Base-by-base conservation (phyloP, 805 yeast species). In the Sugiyamaella boreocaroliniensis region DNA sequence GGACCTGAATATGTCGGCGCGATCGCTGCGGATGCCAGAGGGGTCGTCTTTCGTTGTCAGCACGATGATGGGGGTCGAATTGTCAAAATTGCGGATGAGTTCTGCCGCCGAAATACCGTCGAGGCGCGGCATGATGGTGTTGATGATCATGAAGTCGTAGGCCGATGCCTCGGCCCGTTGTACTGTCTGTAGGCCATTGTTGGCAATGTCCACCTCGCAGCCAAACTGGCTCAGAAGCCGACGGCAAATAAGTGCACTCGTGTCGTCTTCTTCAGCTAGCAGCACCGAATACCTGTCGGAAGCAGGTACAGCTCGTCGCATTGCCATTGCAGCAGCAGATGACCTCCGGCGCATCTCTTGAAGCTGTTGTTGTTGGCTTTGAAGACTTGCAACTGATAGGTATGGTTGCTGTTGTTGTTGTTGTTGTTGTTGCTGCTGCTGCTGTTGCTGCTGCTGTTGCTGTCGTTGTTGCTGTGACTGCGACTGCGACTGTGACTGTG, bases 151-250 rank as follows among this genome's bases (percentile, higher is more conserved):
- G 40, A 77, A 71, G 57, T 79, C 80, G 61, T 80, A 81, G 49
- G 62, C 65, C 14, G 65, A 59, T 12, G 18, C 90, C 89, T 62
- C 97, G 89, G 71, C 88, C 89, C 60, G 84, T 34, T 82, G 78
- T 44, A 93, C 89, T 2, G 97, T 97, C 37, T 87, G 83, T 10
- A 92, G 70, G 0, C 99, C 99, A 70, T 92, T 97, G 4, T 89
- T 85, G 0, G 88, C 97, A 16, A 89, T 88, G 46, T 93, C 92
- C 4, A 92, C 96, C 12, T 89, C 82, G 67, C 97, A 90, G 0
- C 97, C 97, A 66, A 86, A 89, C 63, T 88, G 86, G 64, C 81
- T 79, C 53, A 93, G 68, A 63, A 93, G 88, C 65, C 87, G 86
- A 9, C 86, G 76, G 61, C 97, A 87, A 9, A 92, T 73, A 57